Conservation (phyloP, 495 filamentous ascomycete species). For the Wilcoxina mikolae region DNA sequence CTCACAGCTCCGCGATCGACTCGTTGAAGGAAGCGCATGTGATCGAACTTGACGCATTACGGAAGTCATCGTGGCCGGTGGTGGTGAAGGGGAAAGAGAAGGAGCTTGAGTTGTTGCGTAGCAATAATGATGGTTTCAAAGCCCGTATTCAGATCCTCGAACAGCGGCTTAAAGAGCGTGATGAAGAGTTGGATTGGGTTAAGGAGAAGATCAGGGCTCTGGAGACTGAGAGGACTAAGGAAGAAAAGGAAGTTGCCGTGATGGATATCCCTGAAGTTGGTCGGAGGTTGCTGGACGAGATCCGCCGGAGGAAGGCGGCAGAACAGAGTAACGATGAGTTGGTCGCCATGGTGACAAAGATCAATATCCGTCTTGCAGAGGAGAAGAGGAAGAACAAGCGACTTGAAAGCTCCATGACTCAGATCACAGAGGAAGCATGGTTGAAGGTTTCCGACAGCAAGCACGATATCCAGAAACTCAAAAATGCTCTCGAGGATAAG, state of each 20-base stretch:
- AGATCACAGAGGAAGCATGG: constrained; percentile 23
- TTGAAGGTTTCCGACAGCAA: constrained; percentile 19
- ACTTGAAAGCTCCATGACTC: constrained; percentile 17
- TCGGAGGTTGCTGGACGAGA: not conserved
- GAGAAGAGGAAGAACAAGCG: constrained; percentile 23
- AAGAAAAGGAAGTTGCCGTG: constrained; percentile 10
- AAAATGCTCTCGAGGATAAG: constrained; percentile 16
- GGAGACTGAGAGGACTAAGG: constrained; percentile 9
- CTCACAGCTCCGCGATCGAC: constrained; percentile 3
- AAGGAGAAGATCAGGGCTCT: constrained; percentile 13
- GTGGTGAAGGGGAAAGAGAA: constrained; percentile 23
- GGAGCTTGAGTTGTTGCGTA: constrained; percentile 21
- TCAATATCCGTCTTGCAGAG: constrained; percentile 23
- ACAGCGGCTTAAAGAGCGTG: constrained; percentile 12
- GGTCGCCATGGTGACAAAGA: constrained; percentile 20
- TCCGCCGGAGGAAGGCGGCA: constrained; percentile 1
- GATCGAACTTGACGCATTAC: constrained; percentile 11
- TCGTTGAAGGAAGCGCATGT: constrained; percentile 6
- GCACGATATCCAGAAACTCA: constrained; percentile 21
- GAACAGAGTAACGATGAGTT: constrained; percentile 18
- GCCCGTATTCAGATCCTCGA: constrained; percentile 16
- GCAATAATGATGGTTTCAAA: constrained; percentile 12
- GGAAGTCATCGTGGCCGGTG: constrained; percentile 6
- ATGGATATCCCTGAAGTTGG: not conserved
- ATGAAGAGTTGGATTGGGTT: constrained; percentile 17